Conservation (phyloP, 2,329 filamentous ascomycete species). For the Periconia sp. region DNA sequence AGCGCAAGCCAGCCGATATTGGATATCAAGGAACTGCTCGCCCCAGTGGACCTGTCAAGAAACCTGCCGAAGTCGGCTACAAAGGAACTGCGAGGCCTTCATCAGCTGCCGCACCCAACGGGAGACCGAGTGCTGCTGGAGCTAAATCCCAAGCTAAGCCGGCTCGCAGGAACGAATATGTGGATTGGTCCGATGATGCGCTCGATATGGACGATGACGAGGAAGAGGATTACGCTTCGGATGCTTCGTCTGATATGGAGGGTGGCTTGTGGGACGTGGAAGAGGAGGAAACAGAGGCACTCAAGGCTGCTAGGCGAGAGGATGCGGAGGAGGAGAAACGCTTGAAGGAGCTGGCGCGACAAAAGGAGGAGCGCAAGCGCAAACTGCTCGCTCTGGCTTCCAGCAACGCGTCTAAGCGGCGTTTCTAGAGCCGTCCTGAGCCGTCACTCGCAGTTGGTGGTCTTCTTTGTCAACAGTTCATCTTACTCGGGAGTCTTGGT, state of each 20-base stretch:
- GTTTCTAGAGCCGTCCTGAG: constrained; percentile 14
- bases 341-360: constrained; percentile 20
- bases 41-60: constrained; percentile 27
- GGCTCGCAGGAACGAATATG: constrained; percentile 42
- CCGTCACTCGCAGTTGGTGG: neutral
- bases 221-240: constrained; percentile 66
- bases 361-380: constrained; percentile 41
- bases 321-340: constrained; percentile 62
- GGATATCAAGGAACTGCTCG: constrained; percentile 54
- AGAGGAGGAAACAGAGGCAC: constrained; percentile 66
- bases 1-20: constrained; percentile 41
- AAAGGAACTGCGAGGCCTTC: constrained; percentile 40
- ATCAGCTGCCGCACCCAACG: constrained; percentile 22
- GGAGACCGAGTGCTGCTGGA: constrained; percentile 25
- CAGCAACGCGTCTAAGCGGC: constrained; percentile 33
- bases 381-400: constrained; percentile 33
- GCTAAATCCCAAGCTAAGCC: constrained; percentile 33
- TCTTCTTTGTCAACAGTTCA: neutral
- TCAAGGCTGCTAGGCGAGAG: constrained; percentile 65
- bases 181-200: constrained; percentile 41
- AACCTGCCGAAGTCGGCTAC: constrained; percentile 37
- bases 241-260: constrained; percentile 76
- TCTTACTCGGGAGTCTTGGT: constrained; percentile 24
- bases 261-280: constrained; percentile 72
- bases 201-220: constrained; percentile 51